phyloP scores from a whole-genome alignment of 495 filamentous ascomycete species.

The Daldinia loculata region DNA sequence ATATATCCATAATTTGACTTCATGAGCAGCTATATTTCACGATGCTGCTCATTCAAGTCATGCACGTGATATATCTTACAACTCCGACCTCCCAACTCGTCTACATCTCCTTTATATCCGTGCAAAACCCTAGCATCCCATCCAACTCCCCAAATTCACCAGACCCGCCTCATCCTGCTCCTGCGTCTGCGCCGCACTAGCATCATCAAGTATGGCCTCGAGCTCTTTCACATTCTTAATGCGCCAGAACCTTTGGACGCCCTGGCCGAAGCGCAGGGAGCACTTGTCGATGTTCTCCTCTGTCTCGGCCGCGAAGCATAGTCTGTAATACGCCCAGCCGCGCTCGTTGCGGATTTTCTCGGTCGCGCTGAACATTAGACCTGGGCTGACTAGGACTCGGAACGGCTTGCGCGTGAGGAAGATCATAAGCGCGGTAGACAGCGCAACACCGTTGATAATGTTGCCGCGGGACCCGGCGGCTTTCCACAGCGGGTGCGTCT shows the following conservation, averaged over 20 bases:
- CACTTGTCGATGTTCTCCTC: conserved; percentile 69
- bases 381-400: conserved; percentile 71
- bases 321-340: conserved; percentile 72
- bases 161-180: conserved; percentile 19
- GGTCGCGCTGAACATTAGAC: conserved; percentile 74
- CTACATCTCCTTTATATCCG: not conserved
- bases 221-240: conserved; percentile 72
- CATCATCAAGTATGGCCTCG: conserved; percentile 56
- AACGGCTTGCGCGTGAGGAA: conserved; percentile 74
- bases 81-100: not conserved
- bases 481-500: conserved; percentile 73
- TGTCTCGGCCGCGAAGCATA: conserved; percentile 86
- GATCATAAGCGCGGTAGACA: conserved; percentile 73
- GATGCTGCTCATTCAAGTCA: not conserved
- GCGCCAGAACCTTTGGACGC: conserved; percentile 76
- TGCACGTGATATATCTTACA: not conserved
- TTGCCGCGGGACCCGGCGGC: conserved; percentile 47
- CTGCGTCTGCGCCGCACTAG: not conserved
- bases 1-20: not conserved
- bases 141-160: conserved; percentile 39
- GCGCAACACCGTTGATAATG: conserved; percentile 49
- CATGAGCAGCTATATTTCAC: not conserved
- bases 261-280: conserved; percentile 70
- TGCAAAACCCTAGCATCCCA: conserved; percentile 31
- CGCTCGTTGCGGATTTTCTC: conserved; percentile 59